Percentiles rank a stretch among this genome's conserved stretches.
These are phyloP conservation scores for Cucumis melo DNA, from an alignment of 306 rosid genomes.

Conservation along the genomic window DNA sequence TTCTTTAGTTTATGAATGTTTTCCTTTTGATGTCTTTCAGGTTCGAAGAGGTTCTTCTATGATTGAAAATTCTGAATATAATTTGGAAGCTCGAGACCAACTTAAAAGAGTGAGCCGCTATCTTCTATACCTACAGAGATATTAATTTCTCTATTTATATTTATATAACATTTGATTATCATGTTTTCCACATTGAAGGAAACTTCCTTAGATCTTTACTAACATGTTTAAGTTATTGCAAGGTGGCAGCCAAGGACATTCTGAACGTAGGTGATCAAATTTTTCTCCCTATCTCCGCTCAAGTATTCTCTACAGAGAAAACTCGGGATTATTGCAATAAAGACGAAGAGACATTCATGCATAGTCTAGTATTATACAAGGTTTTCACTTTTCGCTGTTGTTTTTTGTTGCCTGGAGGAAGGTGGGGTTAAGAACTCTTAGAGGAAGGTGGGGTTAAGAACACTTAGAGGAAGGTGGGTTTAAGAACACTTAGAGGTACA, in stretches of 20 bases:
- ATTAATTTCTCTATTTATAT: not conserved
- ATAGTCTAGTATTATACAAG: conserved; percentile 49
- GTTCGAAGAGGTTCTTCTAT: conserved; percentile 44
- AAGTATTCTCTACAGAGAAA: conserved; percentile 22
- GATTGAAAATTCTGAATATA: conserved; percentile 1
- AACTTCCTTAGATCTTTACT: conserved; percentile 6
- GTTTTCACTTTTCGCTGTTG: conserved; percentile 23
- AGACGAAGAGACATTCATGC: conserved; percentile 41
- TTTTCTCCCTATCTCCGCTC: conserved; percentile 53
- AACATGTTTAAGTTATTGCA: conserved; percentile 11
- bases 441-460: too few relatives aligned
- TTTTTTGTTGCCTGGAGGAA: not conserved
- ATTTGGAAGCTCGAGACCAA: conserved; percentile 10
- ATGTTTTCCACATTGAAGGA: not conserved
- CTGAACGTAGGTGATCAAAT: conserved; percentile 53
- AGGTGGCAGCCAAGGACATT: conserved; percentile 65
- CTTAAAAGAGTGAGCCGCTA: conserved; percentile 37
- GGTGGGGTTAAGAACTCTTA: not conserved
- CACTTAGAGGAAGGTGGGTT: not conserved
- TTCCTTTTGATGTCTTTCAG: conserved; percentile 11
- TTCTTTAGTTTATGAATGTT: not conserved
- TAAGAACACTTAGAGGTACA: not conserved
- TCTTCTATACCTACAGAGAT: not conserved
- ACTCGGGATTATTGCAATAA: conserved; percentile 26
- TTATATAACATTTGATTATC: not conserved